These are phyloP conservation scores for Cercospora zeina DNA, from an alignment of 2,329 filamentous ascomycete species.

Conservation along the genomic window DNA sequence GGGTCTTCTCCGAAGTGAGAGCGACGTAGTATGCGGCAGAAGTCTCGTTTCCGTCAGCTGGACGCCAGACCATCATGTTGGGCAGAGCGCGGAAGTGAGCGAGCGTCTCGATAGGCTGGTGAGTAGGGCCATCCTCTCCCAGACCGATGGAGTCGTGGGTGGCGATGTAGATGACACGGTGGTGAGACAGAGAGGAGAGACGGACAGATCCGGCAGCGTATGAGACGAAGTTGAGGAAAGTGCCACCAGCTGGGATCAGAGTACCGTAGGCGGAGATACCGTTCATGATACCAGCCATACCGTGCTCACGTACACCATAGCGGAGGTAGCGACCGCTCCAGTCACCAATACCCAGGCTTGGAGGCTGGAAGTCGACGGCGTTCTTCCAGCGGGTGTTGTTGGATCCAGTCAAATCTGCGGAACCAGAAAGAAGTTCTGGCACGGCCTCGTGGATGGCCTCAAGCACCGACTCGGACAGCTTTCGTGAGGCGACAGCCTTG, in stretches of 20 bases:
- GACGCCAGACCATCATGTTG: conserved; percentile 99
- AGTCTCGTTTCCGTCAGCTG: conserved; percentile 97
- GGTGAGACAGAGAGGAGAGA: conserved; percentile 85
- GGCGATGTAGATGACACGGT: conserved; percentile 91
- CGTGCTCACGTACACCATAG: conserved; percentile 90
- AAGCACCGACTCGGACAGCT: conserved; percentile 92
- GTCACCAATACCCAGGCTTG: conserved; percentile 79
- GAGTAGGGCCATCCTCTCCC: conserved; percentile 96
- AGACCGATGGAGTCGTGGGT: conserved; percentile 99
- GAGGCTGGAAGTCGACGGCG: conserved; percentile 95
- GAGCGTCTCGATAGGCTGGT: conserved; percentile 98
- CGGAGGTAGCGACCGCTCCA: conserved; percentile 89
- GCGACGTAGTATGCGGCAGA: conserved; percentile 97
- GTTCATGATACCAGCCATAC: conserved; percentile 91
- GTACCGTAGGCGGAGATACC: conserved; percentile 94
- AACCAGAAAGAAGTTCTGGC: conserved; percentile 92
- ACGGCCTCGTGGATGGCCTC: conserved; percentile 79
- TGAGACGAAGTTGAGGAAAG: conserved; percentile 99
- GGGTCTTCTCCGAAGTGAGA: conserved; percentile 83
- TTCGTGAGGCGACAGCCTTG: conserved; percentile 83
- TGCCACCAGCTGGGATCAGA: conserved; percentile 88
- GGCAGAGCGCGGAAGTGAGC: conserved; percentile 97
- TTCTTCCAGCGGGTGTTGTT: conserved; percentile 99
- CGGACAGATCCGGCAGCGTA: conserved; percentile 95
- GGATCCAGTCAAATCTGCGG: conserved; percentile 95